Evolutionary conservation across 2,329 filamentous ascomycete species (phyloP).

Genomic region (Exophiala bonariae): DNA sequence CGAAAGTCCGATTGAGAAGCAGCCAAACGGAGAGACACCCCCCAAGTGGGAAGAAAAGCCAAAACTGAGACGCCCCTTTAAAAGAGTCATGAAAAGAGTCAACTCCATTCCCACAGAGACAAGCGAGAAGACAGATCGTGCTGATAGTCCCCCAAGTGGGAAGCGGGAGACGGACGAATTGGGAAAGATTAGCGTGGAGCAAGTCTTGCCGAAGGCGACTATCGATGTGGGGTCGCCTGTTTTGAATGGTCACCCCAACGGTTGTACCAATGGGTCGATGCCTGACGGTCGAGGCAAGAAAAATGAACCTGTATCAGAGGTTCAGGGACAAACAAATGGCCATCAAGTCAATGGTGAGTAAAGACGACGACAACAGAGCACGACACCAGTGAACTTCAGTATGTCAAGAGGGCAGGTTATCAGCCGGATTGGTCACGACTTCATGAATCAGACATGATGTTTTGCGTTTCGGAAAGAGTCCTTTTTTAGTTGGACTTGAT

Average conservation of each 20-base stretch:
- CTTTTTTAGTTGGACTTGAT: too few relatives aligned
- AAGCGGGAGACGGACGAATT: conserved; percentile 22
- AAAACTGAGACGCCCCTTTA: conserved; percentile 22
- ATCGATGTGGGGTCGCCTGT: background rate
- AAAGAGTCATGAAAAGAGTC: conserved; percentile 23
- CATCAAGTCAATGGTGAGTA: too few relatives aligned
- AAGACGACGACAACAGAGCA: too few relatives aligned
- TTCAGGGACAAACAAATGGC: too few relatives aligned
- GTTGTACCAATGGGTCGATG: conserved; percentile 4
- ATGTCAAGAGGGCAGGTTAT: too few relatives aligned
- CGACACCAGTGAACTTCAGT: too few relatives aligned
- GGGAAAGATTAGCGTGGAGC: conserved; percentile 23
- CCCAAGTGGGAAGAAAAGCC: conserved; percentile 16
- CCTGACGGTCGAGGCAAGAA: background rate
- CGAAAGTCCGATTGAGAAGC: background rate
- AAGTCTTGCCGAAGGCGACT: conserved; percentile 9
- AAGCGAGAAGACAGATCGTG: conserved; percentile 4
- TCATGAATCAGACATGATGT: too few relatives aligned
- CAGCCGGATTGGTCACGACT: too few relatives aligned
- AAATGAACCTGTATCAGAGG: too few relatives aligned
- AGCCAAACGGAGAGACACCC: conserved; percentile 4
- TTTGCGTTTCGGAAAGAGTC: too few relatives aligned
- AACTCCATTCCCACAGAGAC: conserved; percentile 11
- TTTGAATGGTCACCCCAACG: conserved; percentile 9
- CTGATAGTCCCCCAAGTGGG: conserved; percentile 18